Percentiles rank a stretch among this genome's conserved stretches.
phyloP scores from a whole-genome alignment of 108 stramenopile genomes.

The Schizochytrium sp. region DNA sequence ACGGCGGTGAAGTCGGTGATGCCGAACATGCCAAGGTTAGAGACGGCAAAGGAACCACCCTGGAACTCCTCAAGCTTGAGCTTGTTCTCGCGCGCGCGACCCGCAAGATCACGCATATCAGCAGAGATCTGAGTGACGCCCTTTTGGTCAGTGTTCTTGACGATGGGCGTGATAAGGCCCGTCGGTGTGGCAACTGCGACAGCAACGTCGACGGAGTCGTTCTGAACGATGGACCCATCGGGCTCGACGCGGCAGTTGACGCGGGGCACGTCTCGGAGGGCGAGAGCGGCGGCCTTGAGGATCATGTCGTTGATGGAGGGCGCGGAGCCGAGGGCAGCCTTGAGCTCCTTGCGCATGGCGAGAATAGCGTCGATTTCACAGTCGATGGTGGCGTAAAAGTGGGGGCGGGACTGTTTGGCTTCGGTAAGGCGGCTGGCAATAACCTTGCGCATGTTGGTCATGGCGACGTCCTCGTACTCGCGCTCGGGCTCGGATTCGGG shows the following conservation, averaged over 20 bases:
- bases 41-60: constrained; percentile 92
- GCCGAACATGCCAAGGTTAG: constrained; percentile 98
- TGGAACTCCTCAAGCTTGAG: constrained; percentile 87
- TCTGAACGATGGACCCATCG: constrained; percentile 45
- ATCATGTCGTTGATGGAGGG: constrained; percentile 93
- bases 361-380: constrained; percentile 75
- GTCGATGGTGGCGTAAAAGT: constrained; percentile 84
- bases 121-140: constrained; percentile 74
- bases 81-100: constrained; percentile 69
- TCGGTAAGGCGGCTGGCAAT: constrained; percentile 88
- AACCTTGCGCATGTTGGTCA: constrained; percentile 74
- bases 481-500: neutral
- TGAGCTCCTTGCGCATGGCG: constrained; percentile 65
- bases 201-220: constrained; percentile 77
- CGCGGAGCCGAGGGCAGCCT: constrained; percentile 60
- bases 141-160: constrained; percentile 65
- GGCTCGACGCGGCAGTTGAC: constrained; percentile 68
- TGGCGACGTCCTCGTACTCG: constrained; percentile 29
- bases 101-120: constrained; percentile 70
- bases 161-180: constrained; percentile 87
- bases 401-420: constrained; percentile 87
- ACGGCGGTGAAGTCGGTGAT: constrained; percentile 92
- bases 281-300: constrained; percentile 86
- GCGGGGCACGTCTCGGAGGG: constrained; percentile 87
- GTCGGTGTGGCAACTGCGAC: constrained; percentile 95